A percentile compares a stretch with the other conserved stretches of the same genome.
phyloP scores from a whole-genome alignment of 2,329 filamentous ascomycete genomes.

The Cladorrhinum sp. region DNA sequence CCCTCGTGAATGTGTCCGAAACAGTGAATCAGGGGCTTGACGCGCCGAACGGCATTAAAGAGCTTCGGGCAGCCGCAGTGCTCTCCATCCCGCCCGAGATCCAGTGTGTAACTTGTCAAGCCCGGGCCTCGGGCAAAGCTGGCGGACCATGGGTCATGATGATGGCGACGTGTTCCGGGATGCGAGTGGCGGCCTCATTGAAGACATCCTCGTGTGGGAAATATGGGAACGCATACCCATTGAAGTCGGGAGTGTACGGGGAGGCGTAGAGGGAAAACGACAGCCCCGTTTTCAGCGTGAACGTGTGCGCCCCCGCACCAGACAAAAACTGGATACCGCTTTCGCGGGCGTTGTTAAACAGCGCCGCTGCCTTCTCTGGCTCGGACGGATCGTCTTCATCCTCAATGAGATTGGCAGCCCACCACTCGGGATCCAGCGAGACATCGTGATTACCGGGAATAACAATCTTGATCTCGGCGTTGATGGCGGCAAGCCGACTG shows the following conservation, averaged over 20 bases:
- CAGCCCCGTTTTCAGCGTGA: too few relatives aligned
- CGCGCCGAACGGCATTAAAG: slow-evolving; percentile 9
- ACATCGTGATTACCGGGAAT: slow-evolving; percentile 57
- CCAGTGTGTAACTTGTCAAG: slow-evolving; percentile 18
- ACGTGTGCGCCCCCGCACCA: too few relatives aligned
- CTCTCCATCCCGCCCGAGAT: neutral
- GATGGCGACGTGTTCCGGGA: slow-evolving; percentile 24
- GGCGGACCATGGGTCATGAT: slow-evolving; percentile 57
- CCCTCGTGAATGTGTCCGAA: slow-evolving; percentile 10
- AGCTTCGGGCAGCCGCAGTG: slow-evolving; percentile 5
- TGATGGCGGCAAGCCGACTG: slow-evolving; percentile 39
- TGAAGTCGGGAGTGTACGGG: too few relatives aligned
- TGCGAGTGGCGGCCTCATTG: too few relatives aligned
- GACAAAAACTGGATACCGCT: too few relatives aligned
- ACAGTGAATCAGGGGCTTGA: slow-evolving; percentile 16
- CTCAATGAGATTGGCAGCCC: slow-evolving; percentile 9
- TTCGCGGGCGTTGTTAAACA: too few relatives aligned
- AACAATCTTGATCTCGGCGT: slow-evolving; percentile 50
- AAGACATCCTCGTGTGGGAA: too few relatives aligned
- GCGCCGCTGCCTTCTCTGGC: neutral
- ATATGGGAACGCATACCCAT: too few relatives aligned
- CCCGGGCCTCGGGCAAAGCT: slow-evolving; percentile 45
- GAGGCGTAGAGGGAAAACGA: too few relatives aligned
- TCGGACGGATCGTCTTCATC: slow-evolving; percentile 6
- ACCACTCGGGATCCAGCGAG: slow-evolving; percentile 31